Conservation (phyloP, 2,329 filamentous ascomycete species). For the Calonectria crousiana region DNA sequence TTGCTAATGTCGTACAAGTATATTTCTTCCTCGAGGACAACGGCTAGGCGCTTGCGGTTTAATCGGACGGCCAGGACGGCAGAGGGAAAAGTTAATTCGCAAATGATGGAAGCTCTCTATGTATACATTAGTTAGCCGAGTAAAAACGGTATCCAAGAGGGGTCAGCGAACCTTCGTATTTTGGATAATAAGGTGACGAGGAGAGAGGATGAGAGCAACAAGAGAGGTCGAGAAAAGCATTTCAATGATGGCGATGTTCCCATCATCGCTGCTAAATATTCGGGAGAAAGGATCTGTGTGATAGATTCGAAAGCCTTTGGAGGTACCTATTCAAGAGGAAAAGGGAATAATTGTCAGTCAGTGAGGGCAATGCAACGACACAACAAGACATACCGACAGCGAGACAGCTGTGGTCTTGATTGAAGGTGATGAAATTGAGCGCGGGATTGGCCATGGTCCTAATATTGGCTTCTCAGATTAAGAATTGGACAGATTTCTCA, state of each 20-base stretch:
- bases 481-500: too few relatives aligned
- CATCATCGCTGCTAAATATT: slow-evolving; percentile 93
- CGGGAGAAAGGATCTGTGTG: slow-evolving; percentile 96
- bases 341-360: slow-evolving; percentile 21
- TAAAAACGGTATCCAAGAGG: not conserved
- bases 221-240: slow-evolving; percentile 99
- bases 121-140: slow-evolving; percentile 31
- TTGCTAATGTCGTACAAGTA: slow-evolving; percentile 99
- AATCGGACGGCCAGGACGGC: slow-evolving; percentile 93
- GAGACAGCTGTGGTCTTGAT: slow-evolving; percentile 97
- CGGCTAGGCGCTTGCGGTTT: slow-evolving; percentile 93
- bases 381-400: slow-evolving; percentile 81
- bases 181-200: slow-evolving; percentile 92
- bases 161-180: slow-evolving; percentile 84
- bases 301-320: slow-evolving; percentile 95
- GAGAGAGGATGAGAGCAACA: slow-evolving; percentile 92
- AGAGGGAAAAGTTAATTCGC: slow-evolving; percentile 98
- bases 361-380: slow-evolving; percentile 17
- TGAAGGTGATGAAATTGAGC: slow-evolving; percentile 99
- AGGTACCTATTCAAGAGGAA: slow-evolving; percentile 73
- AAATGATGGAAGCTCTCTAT: slow-evolving; percentile 84
- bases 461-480: too few relatives aligned
- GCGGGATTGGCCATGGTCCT: slow-evolving; percentile 73
- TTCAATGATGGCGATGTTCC: slow-evolving; percentile 95
- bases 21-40: slow-evolving; percentile 94